phyloP scores from a whole-genome alignment of 108 stramenopile species.

The Skeletonema costatum region DNA sequence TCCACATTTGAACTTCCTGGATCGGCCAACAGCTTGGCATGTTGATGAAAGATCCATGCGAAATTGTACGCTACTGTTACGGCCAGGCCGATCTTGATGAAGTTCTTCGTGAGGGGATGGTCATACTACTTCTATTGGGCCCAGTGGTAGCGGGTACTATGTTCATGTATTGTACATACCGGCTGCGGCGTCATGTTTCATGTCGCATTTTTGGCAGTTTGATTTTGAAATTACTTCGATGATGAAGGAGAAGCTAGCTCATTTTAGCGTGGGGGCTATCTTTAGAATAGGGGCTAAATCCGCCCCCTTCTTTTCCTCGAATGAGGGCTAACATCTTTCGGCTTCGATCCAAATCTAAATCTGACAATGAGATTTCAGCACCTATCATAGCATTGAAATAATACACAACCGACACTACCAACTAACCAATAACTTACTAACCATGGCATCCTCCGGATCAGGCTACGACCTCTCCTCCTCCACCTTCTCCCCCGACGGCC shows the following conservation, averaged over 20 bases:
- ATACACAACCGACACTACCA: neutral
- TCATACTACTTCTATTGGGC: neutral
- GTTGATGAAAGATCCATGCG: neutral
- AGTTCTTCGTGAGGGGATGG: neutral
- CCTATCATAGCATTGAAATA: neutral
- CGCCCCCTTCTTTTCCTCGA: too few relatives aligned
- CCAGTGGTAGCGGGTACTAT: too few relatives aligned
- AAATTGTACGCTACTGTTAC: neutral
- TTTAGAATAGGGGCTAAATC: too few relatives aligned
- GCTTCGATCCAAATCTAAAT: too few relatives aligned
- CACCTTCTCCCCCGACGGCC: conserved; percentile 98
- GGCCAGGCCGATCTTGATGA: neutral
- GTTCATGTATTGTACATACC: too few relatives aligned
- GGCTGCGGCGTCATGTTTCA: too few relatives aligned
- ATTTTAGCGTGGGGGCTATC: too few relatives aligned
- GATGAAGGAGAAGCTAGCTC: too few relatives aligned
- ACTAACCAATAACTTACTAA: conserved; percentile 15
- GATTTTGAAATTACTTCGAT: too few relatives aligned
- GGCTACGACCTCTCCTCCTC: conserved; percentile 96
- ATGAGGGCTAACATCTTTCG: too few relatives aligned
- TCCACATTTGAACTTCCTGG: neutral
- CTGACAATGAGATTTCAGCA: too few relatives aligned
- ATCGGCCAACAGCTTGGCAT: neutral
- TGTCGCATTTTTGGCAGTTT: too few relatives aligned
- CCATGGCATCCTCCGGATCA: conserved; percentile 86